Evolutionary conservation across 2,329 filamentous ascomycete genomes (phyloP).

Genomic region (Talaromyces sp.): DNA sequence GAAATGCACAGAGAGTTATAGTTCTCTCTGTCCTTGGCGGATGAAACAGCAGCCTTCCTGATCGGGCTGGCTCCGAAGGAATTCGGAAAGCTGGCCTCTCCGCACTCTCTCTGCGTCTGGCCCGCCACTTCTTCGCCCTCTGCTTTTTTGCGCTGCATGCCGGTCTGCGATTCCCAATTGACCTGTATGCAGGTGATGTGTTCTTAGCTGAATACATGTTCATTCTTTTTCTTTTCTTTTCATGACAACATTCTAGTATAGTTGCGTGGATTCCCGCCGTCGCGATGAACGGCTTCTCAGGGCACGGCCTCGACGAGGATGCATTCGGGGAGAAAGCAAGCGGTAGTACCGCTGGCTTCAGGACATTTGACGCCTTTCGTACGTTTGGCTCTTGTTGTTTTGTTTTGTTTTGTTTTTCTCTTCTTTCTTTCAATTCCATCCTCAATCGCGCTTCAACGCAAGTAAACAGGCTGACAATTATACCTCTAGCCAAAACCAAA

Average conservation of each 20-base stretch:
- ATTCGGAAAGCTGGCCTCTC: conserved; percentile 15
- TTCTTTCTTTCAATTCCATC: neutral
- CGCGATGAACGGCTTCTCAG: conserved; percentile 74
- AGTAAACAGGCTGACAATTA: neutral
- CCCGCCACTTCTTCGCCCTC: neutral
- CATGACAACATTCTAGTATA: conserved; percentile 20
- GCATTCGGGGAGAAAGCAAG: conserved; percentile 70
- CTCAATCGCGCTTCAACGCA: neutral
- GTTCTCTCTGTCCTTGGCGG: neutral
- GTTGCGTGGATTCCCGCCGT: conserved; percentile 4
- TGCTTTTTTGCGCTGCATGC: neutral
- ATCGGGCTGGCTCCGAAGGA: neutral
- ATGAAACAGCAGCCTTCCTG: neutral
- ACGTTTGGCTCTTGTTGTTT: conserved; percentile 39
- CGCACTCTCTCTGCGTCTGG: conserved; percentile 5
- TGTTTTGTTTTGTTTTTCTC: neutral
- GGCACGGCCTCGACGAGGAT: conserved; percentile 69
- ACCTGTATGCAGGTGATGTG: neutral
- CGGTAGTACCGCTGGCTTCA: conserved; percentile 49
- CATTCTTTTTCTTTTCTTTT: conserved; percentile 9
- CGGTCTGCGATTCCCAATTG: neutral
- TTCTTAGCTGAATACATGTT: conserved; percentile 7
- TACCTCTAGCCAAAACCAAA: conserved; percentile 77
- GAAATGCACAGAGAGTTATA: neutral
- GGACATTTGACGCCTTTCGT: conserved; percentile 97